Percentiles rank a stretch among this genome's conserved stretches.
These are phyloP conservation scores for Monosporascus sp. DNA, from an alignment of 2,329 filamentous ascomycete genomes.

Conservation along the genomic window DNA sequence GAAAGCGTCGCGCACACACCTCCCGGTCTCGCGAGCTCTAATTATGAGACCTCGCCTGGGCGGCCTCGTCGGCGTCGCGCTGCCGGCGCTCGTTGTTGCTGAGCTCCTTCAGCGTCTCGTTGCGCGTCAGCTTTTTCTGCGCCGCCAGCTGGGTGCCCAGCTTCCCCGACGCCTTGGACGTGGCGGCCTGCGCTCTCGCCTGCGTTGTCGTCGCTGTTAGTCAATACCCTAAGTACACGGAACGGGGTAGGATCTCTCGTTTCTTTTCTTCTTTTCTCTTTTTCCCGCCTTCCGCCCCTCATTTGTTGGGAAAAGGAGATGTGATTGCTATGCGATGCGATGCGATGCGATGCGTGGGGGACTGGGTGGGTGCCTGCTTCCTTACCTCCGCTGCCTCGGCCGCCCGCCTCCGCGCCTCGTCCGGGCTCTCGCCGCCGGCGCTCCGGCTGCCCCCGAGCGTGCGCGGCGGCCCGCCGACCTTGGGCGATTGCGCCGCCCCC, in stretches of 20 bases:
- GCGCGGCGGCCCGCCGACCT: slow-evolving; percentile 52
- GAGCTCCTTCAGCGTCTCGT: slow-evolving; percentile 60
- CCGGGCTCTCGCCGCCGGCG: slow-evolving; percentile 23
- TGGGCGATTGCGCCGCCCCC: slow-evolving; percentile 15
- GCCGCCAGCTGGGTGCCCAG: slow-evolving; percentile 64
- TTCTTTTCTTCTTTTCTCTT: not conserved
- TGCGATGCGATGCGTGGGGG: not conserved
- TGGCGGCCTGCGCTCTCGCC: slow-evolving; percentile 60
- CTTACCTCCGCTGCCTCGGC: slow-evolving; percentile 80
- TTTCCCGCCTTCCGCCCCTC: slow-evolving; percentile 5
- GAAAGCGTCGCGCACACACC: not conserved
- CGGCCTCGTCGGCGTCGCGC: slow-evolving; percentile 62
- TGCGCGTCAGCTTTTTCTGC: slow-evolving; percentile 69
- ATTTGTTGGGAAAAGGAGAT: slow-evolving; percentile 5
- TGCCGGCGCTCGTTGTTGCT: slow-evolving; percentile 61
- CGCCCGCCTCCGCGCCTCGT: slow-evolving; percentile 66
- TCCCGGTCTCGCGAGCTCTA: slow-evolving; percentile 25
- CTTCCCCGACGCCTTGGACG: slow-evolving; percentile 56
- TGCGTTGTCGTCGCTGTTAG: slow-evolving; percentile 29
- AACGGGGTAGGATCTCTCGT: not conserved
- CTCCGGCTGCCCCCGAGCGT: slow-evolving; percentile 52
- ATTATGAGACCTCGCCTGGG: slow-evolving; percentile 52
- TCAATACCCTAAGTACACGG: not conserved
- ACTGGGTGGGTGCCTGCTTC: not conserved
- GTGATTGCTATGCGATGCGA: not conserved